Evolutionary conservation across 208 protist species (phyloP).

Genomic region (Jaenimonas drosophilae): DNA sequence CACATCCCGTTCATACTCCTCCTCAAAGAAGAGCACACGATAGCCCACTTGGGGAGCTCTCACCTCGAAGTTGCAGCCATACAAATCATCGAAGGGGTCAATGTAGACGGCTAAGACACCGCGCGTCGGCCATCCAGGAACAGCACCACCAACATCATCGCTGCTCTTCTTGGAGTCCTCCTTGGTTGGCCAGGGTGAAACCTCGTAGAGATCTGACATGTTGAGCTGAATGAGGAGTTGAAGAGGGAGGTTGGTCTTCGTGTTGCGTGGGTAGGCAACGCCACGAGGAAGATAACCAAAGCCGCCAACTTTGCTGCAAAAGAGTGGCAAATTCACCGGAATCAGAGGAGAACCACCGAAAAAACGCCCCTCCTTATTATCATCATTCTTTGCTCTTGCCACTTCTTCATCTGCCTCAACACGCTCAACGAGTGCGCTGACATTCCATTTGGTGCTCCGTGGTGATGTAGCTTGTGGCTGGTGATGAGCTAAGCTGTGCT

Average conservation of each 20-base stretch:
- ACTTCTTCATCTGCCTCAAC: neutral
- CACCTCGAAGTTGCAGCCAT: slow-evolving; percentile 1
- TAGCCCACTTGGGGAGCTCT: slow-evolving; percentile 1
- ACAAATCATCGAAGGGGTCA: slow-evolving; percentile 11
- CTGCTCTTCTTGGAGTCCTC: neutral
- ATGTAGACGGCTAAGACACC: slow-evolving; percentile 14
- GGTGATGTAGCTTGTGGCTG: too few species aligned
- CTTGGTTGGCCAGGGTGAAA: neutral
- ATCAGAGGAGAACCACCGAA: too few species aligned
- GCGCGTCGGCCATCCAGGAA: slow-evolving; percentile 3
- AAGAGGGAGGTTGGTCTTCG: slow-evolving; percentile 4
- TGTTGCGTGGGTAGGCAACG: slow-evolving; percentile 7
- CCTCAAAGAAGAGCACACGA: slow-evolving; percentile 13
- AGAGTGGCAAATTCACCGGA: slow-evolving; percentile 10
- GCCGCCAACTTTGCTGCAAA: slow-evolving; percentile 14
- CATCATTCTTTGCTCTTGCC: neutral
- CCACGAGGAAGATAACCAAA: slow-evolving; percentile 13
- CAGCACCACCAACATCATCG: slow-evolving; percentile 1
- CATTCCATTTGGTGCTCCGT: too few species aligned
- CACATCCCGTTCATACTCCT: neutral
- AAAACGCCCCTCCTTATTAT: neutral
- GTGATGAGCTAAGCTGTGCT: too few species aligned
- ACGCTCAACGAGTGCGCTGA: neutral
- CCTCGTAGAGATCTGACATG: slow-evolving; percentile 11
- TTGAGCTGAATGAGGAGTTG: slow-evolving; percentile 14